Evolutionary conservation across 1,284 basidiomycete genomes (phyloP).

Genomic region (Trametes sp.): DNA sequence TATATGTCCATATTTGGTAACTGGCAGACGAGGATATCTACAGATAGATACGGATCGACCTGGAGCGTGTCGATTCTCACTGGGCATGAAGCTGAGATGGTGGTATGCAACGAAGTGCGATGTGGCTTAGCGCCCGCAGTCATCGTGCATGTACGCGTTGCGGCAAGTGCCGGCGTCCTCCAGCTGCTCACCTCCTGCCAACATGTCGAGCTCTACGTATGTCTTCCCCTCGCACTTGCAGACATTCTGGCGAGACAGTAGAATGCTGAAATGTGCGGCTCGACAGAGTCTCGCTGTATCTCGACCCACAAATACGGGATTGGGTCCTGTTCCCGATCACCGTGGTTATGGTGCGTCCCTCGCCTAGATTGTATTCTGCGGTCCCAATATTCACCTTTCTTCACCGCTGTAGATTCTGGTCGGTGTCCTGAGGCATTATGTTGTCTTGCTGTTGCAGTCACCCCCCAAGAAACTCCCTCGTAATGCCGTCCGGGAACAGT

Average conservation of each 20-base stretch:
- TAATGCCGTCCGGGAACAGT: conserved; percentile 93
- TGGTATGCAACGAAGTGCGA: not conserved
- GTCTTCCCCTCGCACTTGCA: conserved; percentile 17
- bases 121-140: not conserved
- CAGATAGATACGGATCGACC: not conserved
- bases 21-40: not conserved
- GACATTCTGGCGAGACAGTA: not conserved
- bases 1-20: not conserved
- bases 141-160: not conserved
- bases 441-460: conserved; percentile 87
- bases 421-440: conserved; percentile 93
- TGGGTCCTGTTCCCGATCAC: conserved; percentile 98
- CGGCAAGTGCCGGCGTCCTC: conserved; percentile 9
- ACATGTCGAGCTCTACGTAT: conserved; percentile 43
- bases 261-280: not conserved
- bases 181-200: conserved; percentile 23
- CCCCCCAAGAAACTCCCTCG: conserved; percentile 84
- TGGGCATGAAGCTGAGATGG: not conserved
- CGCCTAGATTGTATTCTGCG: not conserved
- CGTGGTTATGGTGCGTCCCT: conserved; percentile 86
- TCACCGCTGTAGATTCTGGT: conserved; percentile 78
- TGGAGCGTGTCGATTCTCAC: not conserved
- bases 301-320: conserved; percentile 93
- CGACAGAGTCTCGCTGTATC: conserved; percentile 77
- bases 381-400: conserved; percentile 4